Evolutionary conservation across 1,139 yeast species (phyloP).

Genomic region (Scheffersomyces cryptocercus): DNA sequence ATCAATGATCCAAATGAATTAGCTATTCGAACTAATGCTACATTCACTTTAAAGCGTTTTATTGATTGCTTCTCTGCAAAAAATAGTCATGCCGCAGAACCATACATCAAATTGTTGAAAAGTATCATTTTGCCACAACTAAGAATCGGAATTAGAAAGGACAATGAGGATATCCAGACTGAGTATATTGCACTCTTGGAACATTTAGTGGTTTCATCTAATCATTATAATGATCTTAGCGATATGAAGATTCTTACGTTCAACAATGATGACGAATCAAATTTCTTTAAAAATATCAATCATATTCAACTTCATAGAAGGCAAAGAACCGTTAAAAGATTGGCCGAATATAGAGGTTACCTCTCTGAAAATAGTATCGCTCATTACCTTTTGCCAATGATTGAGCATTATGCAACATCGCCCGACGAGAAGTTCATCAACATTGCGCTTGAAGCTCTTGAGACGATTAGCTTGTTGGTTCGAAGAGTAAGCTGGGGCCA

Average conservation of each 20-base stretch:
- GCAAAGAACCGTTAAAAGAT: conserved; percentile 73
- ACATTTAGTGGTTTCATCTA: conserved; percentile 56
- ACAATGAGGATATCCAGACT: conserved; percentile 61
- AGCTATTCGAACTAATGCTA: conserved; percentile 78
- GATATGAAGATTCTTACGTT: conserved; percentile 69
- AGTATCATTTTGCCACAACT: conserved; percentile 64
- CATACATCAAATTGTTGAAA: conserved; percentile 49
- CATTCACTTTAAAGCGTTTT: conserved; percentile 63
- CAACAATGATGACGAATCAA: conserved; percentile 78
- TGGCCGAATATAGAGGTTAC: conserved; percentile 40
- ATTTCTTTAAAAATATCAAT: conserved; percentile 76
- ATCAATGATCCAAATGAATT: conserved; percentile 80
- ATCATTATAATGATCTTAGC: conserved; percentile 53
- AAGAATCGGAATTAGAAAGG: conserved; percentile 65
- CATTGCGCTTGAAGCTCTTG: conserved; percentile 71
- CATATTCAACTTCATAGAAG: conserved; percentile 89
- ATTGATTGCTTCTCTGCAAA: conserved; percentile 56
- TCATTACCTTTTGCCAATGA: conserved; percentile 79
- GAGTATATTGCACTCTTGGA: conserved; percentile 72
- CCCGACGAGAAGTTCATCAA: conserved; percentile 66
- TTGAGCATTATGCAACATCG: conserved; percentile 70
- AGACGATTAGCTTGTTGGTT: conserved; percentile 61
- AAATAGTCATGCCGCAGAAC: conserved; percentile 32
- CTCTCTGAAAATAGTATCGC: conserved; percentile 64
- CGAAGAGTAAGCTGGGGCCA: conserved; percentile 75